Evolutionary conservation across 2,329 filamentous ascomycete genomes (phyloP), one percentile per base, ranked within the genome.

Genomic region (Camillea tinctor): DNA sequence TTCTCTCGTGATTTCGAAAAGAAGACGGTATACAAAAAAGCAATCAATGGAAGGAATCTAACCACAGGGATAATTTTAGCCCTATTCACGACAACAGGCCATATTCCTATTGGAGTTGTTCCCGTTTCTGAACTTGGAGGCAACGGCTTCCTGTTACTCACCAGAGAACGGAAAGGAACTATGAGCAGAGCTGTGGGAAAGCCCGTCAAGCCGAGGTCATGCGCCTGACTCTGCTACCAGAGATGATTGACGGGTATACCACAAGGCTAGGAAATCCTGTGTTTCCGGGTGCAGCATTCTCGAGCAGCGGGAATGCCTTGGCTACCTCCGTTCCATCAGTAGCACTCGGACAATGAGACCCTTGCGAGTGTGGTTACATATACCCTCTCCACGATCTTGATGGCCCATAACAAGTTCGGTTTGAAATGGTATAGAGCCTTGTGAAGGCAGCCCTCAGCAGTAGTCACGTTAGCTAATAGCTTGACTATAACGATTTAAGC

Each of bases 61-160:
- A 71, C 64, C 21, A 79, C 73, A 4, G 81, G 76, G 1, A 77
- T 72, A 9, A 71, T 61, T 74, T 80, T 79, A 8, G 75, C 74
- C 23, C 72, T 72, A 64, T 79, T 75, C 61, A 79, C 77, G 19
- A 76, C 75, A 55, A 73, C 69, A 5, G 76, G 77, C 19, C 80
- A 68, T 50, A 7, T 71, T 66, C 55, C 60, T 59, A 22, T 51
- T 55, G 2, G 69, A 70, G 53, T 71, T 66, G 44, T 61, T 60
- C 68, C 71, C 69, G 50, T 73, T 70, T 50, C 68, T 67, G 24
- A 65, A 58, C 22, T 75, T 66, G 56, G 73, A 74, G 8, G 65
- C 66, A 59, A 79, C 76, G 58, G 74, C 79, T 57, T 80, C 76
- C 77, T 76, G 81, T 1, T 77, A 77, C 51, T 76, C 76, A 60